Evolutionary conservation across 345 rosid species (phyloP).

Genomic region (Syzygium aqueum): DNA sequence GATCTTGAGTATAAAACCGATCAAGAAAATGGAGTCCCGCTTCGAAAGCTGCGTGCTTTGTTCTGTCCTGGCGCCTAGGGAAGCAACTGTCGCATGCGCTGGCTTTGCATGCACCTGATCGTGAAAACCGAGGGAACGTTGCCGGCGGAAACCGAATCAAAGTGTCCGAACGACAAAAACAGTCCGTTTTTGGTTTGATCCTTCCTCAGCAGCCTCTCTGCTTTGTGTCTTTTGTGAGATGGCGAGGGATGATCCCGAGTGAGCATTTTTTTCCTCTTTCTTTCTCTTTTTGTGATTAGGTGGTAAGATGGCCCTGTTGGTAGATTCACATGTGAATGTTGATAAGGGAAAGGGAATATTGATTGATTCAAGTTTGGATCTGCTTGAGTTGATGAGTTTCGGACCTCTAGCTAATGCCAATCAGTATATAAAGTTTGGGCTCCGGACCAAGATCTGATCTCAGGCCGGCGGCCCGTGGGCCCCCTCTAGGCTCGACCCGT

Average conservation of each 20-base stretch:
- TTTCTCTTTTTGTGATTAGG: not conserved
- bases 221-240: not conserved
- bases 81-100: not conserved
- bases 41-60: not conserved
- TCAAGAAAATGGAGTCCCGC: not conserved
- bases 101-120: fast-evolving
- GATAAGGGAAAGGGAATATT: not conserved
- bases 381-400: not conserved
- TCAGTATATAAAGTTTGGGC: not conserved
- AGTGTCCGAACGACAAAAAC: not conserved
- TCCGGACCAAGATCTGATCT: not conserved
- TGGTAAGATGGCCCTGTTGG: not conserved
- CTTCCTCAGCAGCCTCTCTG: not conserved
- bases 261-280: not conserved
- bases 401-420: fast-evolving
- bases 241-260: not conserved
- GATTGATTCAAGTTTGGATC: no score
- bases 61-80: not conserved
- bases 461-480: fast-evolving
- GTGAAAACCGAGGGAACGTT: not conserved
- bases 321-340: not conserved
- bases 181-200: not conserved
- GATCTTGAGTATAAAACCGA: not conserved
- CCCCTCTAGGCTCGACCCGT: fast-evolving
- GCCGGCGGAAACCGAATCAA: not conserved